Percentiles rank a stretch among this genome's conserved stretches.
These are phyloP conservation scores for Podaxis rugospora DNA, from an alignment of 768 basidiomycete genomes.

Conservation along the genomic window DNA sequence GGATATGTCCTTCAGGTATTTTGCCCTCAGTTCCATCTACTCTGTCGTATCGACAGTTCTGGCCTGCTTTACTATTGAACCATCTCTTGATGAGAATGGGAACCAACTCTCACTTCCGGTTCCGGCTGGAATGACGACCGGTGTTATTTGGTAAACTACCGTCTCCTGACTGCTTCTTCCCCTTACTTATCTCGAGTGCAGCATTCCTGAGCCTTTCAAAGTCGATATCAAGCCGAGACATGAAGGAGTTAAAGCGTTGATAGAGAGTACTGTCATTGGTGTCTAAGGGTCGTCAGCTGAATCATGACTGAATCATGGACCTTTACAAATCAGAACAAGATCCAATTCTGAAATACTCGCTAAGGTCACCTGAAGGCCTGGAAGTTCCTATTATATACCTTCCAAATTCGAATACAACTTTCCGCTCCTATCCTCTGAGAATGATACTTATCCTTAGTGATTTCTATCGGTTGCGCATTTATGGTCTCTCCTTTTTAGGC, in stretches of 20 bases:
- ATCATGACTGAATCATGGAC: too few species aligned
- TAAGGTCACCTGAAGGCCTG: too few species aligned
- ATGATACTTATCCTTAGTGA: too few species aligned
- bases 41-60: conserved; percentile 8
- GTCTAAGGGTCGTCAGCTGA: not conserved
- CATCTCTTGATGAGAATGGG: conserved; percentile 3
- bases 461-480: too few species aligned
- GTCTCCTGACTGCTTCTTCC: not conserved
- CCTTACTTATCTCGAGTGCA: not conserved
- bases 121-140: not conserved
- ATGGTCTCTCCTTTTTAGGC: too few species aligned
- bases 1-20: conserved; percentile 15
- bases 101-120: too few species aligned
- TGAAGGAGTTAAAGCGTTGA: conserved; percentile 9
- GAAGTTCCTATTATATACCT: too few species aligned
- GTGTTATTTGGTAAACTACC: not conserved
- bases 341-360: too few species aligned
- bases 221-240: conserved; percentile 20
- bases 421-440: too few species aligned
- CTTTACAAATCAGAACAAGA: too few species aligned
- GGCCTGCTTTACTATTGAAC: conserved; percentile 12
- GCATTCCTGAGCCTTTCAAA: conserved; percentile 16
- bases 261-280: not conserved
- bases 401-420: too few species aligned
- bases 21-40: conserved; percentile 12